Conservation (phyloP, 805 yeast genomes). For the Spathaspora hagerdaliae region DNA sequence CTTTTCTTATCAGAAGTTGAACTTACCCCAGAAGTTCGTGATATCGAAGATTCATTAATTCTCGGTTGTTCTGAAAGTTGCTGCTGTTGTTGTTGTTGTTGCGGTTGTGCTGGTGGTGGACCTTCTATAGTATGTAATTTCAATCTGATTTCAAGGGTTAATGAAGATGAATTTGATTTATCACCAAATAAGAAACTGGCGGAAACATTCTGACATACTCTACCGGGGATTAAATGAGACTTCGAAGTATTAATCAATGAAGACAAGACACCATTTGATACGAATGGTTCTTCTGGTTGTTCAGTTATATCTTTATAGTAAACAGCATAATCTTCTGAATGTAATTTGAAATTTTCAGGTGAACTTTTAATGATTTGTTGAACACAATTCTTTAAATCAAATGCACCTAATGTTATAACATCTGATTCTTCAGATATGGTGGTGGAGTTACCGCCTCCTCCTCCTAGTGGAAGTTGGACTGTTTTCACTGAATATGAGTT, state of each 20-base stretch:
- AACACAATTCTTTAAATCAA: slow-evolving; percentile 35
- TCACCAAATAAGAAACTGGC: slow-evolving; percentile 39
- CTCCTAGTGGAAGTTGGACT: slow-evolving; percentile 31
- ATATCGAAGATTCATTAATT: slow-evolving; percentile 7
- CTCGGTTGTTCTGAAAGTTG: background rate
- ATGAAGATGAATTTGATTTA: slow-evolving; percentile 32
- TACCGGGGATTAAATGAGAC: slow-evolving; percentile 38
- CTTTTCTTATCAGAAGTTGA: slow-evolving; percentile 6
- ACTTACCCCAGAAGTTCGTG: background rate
- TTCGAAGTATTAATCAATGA: slow-evolving; percentile 22
- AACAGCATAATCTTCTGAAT: slow-evolving; percentile 40
- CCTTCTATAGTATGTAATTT: slow-evolving; percentile 41
- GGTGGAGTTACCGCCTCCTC: background rate
- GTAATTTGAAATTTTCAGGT: slow-evolving; percentile 40
- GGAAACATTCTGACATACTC: slow-evolving; percentile 57
- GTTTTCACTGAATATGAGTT: slow-evolving; percentile 31
- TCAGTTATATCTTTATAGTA: slow-evolving; percentile 45
- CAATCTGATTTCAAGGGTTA: slow-evolving; percentile 55
- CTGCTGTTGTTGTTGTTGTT: slow-evolving; percentile 9
- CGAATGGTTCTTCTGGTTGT: slow-evolving; percentile 47
- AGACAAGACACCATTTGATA: slow-evolving; percentile 38
- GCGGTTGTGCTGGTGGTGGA: slow-evolving; percentile 1
- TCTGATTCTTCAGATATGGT: slow-evolving; percentile 18
- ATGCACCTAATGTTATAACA: slow-evolving; percentile 37
- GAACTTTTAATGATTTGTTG: slow-evolving; percentile 35